phyloP scores from a whole-genome alignment of 2,329 filamentous ascomycete genomes.

The Orbilia ellipsospora region DNA sequence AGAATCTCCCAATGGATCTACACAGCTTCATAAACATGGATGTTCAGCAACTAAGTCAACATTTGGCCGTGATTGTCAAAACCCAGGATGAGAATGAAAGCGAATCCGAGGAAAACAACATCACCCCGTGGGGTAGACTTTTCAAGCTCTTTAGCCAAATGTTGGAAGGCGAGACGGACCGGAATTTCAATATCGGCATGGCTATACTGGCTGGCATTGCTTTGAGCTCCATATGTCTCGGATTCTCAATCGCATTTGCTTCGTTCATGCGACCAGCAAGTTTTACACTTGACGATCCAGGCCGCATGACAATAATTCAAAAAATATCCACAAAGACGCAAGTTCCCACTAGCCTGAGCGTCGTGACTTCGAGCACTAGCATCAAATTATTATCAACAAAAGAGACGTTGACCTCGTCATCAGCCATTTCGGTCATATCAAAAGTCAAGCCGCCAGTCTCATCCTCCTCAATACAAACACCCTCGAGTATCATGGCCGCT shows the following conservation, averaged over 20 bases:
- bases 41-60: constrained; percentile 68
- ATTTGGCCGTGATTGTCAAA: constrained; percentile 65
- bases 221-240: constrained; percentile 32
- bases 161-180: constrained; percentile 12
- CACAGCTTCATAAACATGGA: constrained; percentile 67
- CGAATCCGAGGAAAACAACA: constrained; percentile 4
- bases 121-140: constrained; percentile 27
- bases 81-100: constrained; percentile 36
- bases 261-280: constrained; percentile 23
- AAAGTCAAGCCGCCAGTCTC: constrained; percentile 12
- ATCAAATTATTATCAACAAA: constrained; percentile 45
- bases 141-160: constrained; percentile 18
- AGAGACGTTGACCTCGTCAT: constrained; percentile 11
- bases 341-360: constrained; percentile 18
- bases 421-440: constrained; percentile 9
- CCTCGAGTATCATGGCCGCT: constrained; percentile 43
- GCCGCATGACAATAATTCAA: constrained; percentile 8
- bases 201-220: constrained; percentile 16
- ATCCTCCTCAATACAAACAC: constrained; percentile 15
- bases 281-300: background rate
- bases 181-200: constrained; percentile 10
- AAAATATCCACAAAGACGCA: constrained; percentile 20
- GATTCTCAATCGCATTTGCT: constrained; percentile 9
- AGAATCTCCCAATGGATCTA: constrained; percentile 66
- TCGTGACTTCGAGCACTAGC: constrained; percentile 18